A percentile compares a stretch with the other conserved stretches of the same genome.
These are phyloP conservation scores for Coemansia sp. DNA, from an alignment of 371 early-diverging fungal genomes.

Conservation along the genomic window DNA sequence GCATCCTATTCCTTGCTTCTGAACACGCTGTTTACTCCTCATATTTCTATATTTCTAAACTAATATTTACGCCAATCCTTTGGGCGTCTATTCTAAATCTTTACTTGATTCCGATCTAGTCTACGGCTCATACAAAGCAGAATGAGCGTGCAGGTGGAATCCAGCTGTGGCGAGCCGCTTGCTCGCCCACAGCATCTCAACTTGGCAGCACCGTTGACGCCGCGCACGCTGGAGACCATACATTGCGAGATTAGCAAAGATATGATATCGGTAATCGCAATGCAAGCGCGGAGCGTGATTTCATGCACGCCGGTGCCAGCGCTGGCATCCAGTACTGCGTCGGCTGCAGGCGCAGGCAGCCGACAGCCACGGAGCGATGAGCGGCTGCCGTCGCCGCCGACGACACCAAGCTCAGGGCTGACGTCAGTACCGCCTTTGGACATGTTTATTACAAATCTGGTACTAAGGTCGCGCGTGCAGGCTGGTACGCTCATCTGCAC, in stretches of 20 bases:
- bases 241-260: slow-evolving; percentile 62
- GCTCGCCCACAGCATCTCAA: slow-evolving; percentile 28
- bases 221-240: slow-evolving; percentile 56
- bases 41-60: not conserved
- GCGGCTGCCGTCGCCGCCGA: slow-evolving; percentile 43
- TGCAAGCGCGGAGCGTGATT: slow-evolving; percentile 57
- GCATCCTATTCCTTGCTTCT: not conserved
- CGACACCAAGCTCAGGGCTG: slow-evolving; percentile 26
- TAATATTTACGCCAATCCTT: not conserved
- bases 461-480: slow-evolving; percentile 58
- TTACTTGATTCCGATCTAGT: not conserved
- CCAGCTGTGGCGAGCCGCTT: slow-evolving; percentile 34
- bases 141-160: slow-evolving; percentile 34
- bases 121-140: not conserved
- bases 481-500: slow-evolving; percentile 64
- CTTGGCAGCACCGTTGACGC: slow-evolving; percentile 25
- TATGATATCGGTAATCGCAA: slow-evolving; percentile 53
- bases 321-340: slow-evolving; percentile 25
- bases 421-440: slow-evolving; percentile 55
- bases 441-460: slow-evolving; percentile 59
- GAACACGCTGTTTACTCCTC: not conserved
- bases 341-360: not conserved
- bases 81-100: not conserved
- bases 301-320: slow-evolving; percentile 55
- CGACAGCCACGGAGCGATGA: slow-evolving; percentile 1